A percentile compares a stretch with the other conserved stretches of the same genome.
Conservation (phyloP, 2,329 filamentous ascomycete genomes). For the Paracamarosporium sp. region DNA sequence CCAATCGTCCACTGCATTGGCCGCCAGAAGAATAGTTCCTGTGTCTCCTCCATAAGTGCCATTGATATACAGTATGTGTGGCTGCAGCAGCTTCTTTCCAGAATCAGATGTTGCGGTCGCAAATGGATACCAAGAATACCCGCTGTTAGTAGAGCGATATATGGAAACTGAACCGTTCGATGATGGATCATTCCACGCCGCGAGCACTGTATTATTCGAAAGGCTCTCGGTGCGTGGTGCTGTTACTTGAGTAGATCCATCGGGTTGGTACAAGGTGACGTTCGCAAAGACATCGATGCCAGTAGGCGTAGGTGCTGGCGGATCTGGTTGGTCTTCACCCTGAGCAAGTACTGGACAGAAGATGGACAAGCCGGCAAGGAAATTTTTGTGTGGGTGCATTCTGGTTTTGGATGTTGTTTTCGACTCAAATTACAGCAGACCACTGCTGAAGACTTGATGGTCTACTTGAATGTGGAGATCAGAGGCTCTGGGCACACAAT, state of each 20-base stretch:
- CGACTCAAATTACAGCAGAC: background rate
- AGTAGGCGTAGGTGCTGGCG: conserved; percentile 17
- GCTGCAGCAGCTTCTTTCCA: conserved; percentile 21
- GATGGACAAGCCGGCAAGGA: conserved; percentile 3
- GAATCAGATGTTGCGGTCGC: conserved; percentile 18
- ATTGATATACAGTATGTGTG: conserved; percentile 23
- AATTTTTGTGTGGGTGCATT: conserved; percentile 9
- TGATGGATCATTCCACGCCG: conserved; percentile 21
- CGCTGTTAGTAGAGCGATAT: conserved; percentile 24
- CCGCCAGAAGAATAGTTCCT: conserved; percentile 19
- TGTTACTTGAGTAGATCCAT: conserved; percentile 13
- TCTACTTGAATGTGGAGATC: conserved; percentile 9
- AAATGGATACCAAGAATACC: conserved; percentile 27
- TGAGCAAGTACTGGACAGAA: conserved; percentile 4
- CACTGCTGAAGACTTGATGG: background rate
- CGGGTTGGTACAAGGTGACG: conserved; percentile 27
- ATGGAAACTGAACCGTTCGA: conserved; percentile 15
- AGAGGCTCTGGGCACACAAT: background rate
- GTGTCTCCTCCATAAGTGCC: conserved; percentile 17
- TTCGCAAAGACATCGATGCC: conserved; percentile 27
- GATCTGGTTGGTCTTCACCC: conserved; percentile 6
- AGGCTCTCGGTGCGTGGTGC: conserved; percentile 25
- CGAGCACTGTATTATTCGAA: conserved; percentile 25
- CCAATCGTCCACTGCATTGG: conserved; percentile 22
- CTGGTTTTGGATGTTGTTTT: background rate